phyloP scores from a whole-genome alignment of 768 basidiomycete genomes.

The Rhizopogon vinicolor region DNA sequence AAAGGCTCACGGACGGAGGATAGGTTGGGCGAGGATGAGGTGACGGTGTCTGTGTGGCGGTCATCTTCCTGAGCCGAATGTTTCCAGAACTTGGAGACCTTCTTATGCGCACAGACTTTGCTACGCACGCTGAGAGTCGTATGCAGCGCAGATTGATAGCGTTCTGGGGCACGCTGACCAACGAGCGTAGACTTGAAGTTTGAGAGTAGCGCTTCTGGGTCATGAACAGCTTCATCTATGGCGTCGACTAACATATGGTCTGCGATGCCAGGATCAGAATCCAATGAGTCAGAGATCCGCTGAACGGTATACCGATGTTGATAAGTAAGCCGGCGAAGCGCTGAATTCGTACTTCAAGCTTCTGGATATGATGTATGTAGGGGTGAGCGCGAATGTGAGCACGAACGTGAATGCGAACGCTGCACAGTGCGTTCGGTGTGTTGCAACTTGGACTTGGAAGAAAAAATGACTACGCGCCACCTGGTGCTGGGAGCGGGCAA shows the following conservation, averaged over 20 bases:
- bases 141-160: constrained; percentile 43
- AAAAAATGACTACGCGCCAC: no score
- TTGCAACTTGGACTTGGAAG: no score
- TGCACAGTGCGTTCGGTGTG: no score
- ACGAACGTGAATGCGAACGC: no score
- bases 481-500: constrained; percentile 22
- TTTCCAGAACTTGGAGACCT: constrained; percentile 44
- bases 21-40: constrained; percentile 27
- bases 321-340: constrained; percentile 18
- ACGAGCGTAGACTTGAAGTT: constrained; percentile 32
- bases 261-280: constrained; percentile 25
- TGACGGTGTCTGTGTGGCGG: constrained; percentile 14
- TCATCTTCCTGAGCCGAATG: constrained; percentile 31
- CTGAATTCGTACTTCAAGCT: constrained; percentile 20
- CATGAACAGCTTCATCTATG: constrained; percentile 37
- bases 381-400: no score
- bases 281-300: constrained; percentile 15
- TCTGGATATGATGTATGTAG: no score
- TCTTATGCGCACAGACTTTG: constrained; percentile 39
- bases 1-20: constrained; percentile 23
- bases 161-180: constrained; percentile 33
- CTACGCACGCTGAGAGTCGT: constrained; percentile 40
- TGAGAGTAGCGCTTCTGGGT: constrained; percentile 38
- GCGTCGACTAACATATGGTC: constrained; percentile 41
- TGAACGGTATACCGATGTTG: constrained; percentile 25